These are phyloP conservation scores for Tothia fuscella DNA, from an alignment of 2,329 filamentous ascomycete species.

Conservation along the genomic window DNA sequence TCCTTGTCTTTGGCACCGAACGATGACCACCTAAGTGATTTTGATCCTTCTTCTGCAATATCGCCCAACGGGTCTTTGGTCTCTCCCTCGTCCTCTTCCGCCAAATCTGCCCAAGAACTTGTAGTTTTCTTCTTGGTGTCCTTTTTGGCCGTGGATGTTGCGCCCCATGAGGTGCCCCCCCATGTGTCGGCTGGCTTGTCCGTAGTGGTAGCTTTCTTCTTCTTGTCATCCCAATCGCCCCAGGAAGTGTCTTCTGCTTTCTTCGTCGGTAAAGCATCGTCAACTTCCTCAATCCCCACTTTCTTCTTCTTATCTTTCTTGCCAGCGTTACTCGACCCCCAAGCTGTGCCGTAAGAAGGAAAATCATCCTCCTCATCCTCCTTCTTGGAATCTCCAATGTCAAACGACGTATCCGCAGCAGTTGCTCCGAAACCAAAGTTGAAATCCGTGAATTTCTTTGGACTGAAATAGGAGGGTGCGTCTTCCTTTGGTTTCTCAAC, in stretches of 20 bases:
- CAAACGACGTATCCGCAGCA: constrained; percentile 2
- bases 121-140: constrained; percentile 5
- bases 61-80: background rate
- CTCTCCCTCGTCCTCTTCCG: constrained; percentile 5
- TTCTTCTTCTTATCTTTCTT: constrained; percentile 12
- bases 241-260: constrained; percentile 7
- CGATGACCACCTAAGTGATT: too few relatives aligned
- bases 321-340: background rate
- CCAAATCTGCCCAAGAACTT: constrained; percentile 3
- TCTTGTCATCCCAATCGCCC: constrained; percentile 1
- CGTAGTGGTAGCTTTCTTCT: constrained; percentile 5
- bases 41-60: too few relatives aligned
- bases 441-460: constrained; percentile 11
- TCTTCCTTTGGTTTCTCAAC: constrained; percentile 10
- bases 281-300: constrained; percentile 12
- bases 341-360: constrained; percentile 4
- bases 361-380: constrained; percentile 8
- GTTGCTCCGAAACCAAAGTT: constrained; percentile 11
- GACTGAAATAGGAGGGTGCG: constrained; percentile 9
- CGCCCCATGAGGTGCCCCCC: constrained; percentile 24
- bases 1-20: too few relatives aligned
- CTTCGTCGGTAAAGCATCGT: constrained; percentile 1
- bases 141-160: background rate
- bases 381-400: constrained; percentile 6
- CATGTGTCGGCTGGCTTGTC: constrained; percentile 8